These are phyloP conservation scores for Viscum album DNA, from an alignment of 177 flowering plant genomes.

Conservation along the genomic window DNA sequence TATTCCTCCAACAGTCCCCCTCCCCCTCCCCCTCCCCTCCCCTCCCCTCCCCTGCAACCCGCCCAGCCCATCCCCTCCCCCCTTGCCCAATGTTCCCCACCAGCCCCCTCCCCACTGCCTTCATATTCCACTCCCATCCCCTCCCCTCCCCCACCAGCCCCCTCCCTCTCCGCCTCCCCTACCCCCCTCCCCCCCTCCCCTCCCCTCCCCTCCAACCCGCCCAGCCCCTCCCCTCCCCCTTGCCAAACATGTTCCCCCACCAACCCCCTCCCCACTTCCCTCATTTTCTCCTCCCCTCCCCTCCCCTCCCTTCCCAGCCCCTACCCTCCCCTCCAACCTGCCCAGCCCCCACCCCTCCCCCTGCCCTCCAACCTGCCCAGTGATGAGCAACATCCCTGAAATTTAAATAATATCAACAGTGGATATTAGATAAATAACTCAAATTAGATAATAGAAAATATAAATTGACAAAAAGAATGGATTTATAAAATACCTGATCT, in stretches of 20 bases:
- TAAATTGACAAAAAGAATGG: too few relatives aligned
- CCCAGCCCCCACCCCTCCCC: too few relatives aligned
- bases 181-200: neutral
- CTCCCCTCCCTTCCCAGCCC: neutral
- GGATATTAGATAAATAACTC: too few relatives aligned
- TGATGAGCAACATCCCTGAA: too few relatives aligned
- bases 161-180: neutral
- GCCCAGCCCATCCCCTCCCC: neutral
- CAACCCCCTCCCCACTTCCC: neutral
- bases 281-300: neutral
- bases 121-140: neutral
- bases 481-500: too few relatives aligned
- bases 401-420: too few relatives aligned
- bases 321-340: neutral
- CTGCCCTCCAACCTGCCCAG: too few relatives aligned
- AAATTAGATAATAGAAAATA: too few relatives aligned
- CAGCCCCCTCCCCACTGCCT: neutral
- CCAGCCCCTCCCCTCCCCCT: neutral
- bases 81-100: neutral
- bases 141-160: neutral
- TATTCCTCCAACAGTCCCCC: neutral
- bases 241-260: neutral
- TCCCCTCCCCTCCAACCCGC: neutral
- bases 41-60: neutral
- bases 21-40: neutral